Evolutionary conservation across 2,329 filamentous ascomycete genomes (phyloP).

Genomic region (Fusarium begoniae): DNA sequence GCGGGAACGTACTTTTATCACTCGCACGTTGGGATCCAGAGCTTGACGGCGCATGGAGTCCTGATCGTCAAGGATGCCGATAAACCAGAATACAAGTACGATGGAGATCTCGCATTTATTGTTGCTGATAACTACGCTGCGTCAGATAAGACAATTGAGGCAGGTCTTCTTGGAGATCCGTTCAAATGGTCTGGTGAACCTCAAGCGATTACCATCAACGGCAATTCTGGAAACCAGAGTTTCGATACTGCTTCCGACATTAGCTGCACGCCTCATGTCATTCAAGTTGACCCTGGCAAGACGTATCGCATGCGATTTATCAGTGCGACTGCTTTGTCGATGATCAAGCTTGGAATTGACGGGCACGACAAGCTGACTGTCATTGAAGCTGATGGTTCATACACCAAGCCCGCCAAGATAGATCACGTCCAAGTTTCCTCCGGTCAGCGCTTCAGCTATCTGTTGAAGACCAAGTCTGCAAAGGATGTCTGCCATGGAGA

Average conservation of each 20-base stretch:
- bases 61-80: slow-evolving; percentile 57
- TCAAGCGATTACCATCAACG: slow-evolving; percentile 42
- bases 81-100: slow-evolving; percentile 68
- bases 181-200: slow-evolving; percentile 69
- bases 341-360: slow-evolving; percentile 25
- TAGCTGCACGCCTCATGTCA: slow-evolving; percentile 21
- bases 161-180: slow-evolving; percentile 57
- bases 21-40: slow-evolving; percentile 72
- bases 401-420: slow-evolving; percentile 3
- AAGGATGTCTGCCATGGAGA: background rate
- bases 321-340: slow-evolving; percentile 7
- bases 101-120: slow-evolving; percentile 64
- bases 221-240: slow-evolving; percentile 26
- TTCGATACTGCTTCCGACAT: slow-evolving; percentile 11
- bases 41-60: slow-evolving; percentile 64
- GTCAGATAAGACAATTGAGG: slow-evolving; percentile 61
- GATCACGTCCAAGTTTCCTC: slow-evolving; percentile 22
- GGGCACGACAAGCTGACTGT: background rate
- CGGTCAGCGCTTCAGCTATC: slow-evolving; percentile 27
- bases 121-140: slow-evolving; percentile 67
- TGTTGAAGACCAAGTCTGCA: background rate
- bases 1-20: slow-evolving; percentile 75
- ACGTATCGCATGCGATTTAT: slow-evolving; percentile 20
- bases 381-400: slow-evolving; percentile 29
- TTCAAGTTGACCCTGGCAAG: slow-evolving; percentile 17